A percentile compares a stretch with the other conserved stretches of the same genome.
These are phyloP conservation scores for Lecanoromycetidae sp. DNA, from an alignment of 2,329 filamentous ascomycete species.

Conservation along the genomic window DNA sequence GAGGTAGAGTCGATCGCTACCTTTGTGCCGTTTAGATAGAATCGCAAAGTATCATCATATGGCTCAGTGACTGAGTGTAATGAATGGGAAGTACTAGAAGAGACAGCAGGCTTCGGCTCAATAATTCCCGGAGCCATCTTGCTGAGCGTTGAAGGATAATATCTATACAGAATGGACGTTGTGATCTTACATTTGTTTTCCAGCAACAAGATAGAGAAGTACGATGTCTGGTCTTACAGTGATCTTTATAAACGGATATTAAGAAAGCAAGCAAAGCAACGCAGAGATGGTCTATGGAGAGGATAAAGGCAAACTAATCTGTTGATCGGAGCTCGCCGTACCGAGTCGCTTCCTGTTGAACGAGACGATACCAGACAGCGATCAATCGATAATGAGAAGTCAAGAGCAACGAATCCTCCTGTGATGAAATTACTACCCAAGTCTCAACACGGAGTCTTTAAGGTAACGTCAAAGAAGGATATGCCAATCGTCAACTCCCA, in stretches of 20 bases:
- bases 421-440: no score
- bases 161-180: neutral
- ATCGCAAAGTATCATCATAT: constrained; percentile 79
- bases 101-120: constrained; percentile 35
- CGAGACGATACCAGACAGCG: neutral
- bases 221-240: no score
- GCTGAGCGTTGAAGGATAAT: neutral
- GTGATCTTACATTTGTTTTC: no score
- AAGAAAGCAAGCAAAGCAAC: no score
- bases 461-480: no score
- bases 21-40: constrained; percentile 89
- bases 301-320: neutral
- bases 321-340: constrained; percentile 2
- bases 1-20: constrained; percentile 60
- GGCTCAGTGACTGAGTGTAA: constrained; percentile 55
- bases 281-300: no score
- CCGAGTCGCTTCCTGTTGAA: neutral
- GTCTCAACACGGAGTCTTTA: no score
- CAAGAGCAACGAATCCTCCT: neutral
- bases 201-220: no score
- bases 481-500: no score
- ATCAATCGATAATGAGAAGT: neutral
- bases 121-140: constrained; percentile 48
- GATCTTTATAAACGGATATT: no score
- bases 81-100: constrained; percentile 32